Evolutionary conservation across 805 yeast genomes (phyloP), one percentile per base, ranked within the genome.

Genomic region (Limtongia smithiae): DNA sequence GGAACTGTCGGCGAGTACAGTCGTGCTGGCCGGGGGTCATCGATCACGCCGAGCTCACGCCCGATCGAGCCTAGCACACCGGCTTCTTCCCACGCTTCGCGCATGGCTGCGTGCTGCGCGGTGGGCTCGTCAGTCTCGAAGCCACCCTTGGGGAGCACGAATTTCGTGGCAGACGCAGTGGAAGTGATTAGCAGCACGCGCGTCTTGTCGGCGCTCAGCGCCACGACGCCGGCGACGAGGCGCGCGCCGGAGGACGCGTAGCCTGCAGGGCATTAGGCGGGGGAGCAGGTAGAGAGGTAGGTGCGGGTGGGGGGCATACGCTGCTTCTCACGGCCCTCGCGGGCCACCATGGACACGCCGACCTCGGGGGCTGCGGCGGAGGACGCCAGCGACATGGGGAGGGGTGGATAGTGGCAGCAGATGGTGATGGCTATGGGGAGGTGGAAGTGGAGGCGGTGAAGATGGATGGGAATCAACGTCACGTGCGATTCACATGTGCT

Each of bases 11-110:
- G 35, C 67, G 68, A 76, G 76, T 75, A 30, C 30, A 59, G 64
- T 59, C 75, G 71, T 14, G 76, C 74, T 3, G 78, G 76, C 49
- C 81, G 65, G 65, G 65, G 62, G 56, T 90, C 96, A 40, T 76
- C 77, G 22, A 85, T 82, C 0, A 77, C 71, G 0, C 91, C 94
- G 36, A 91, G 68, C 50, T 73, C 72, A 35, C 63, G 59, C 3
- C 71, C 60, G 3, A 89, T 73, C 15, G 65, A 69, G 6, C 97
- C 96, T 31, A 76, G 77, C 21, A 85, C 85, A 0, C 98, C 98
- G 0, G 95, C 93, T 68, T 93, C 98, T 66, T 93, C 98, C 98
- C 98, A 93, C 0, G 95, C 86, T 64, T 93, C 98, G 51, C 98
- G 73, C 15, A 76, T 71, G 0, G 97, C 97, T 4, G 85, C 61